Conservation (phyloP, 805 yeast species). For the Cyberlindnera euphorbiae region DNA sequence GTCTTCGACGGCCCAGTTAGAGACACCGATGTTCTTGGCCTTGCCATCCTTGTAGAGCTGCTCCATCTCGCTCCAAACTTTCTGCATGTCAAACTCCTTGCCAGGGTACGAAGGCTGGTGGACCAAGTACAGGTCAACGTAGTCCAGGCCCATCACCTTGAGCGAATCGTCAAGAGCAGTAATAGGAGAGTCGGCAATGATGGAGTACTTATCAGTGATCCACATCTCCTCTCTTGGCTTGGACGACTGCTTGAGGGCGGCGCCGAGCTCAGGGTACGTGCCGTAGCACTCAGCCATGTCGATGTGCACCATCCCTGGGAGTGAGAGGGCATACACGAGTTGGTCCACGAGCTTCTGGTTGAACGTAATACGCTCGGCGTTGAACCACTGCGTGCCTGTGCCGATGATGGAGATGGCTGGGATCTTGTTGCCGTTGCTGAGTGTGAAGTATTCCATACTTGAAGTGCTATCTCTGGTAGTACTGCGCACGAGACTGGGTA, state of each 20-base stretch:
- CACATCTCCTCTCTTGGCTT: conserved; percentile 46
- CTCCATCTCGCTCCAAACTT: conserved; percentile 52
- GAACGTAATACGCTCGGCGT: conserved; percentile 26
- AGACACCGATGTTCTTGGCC: conserved; percentile 56
- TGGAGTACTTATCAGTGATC: conserved; percentile 49
- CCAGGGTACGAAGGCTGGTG: conserved; percentile 39
- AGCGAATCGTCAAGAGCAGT: conserved; percentile 37
- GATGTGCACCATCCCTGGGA: conserved; percentile 49
- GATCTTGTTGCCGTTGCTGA: conserved; percentile 34
- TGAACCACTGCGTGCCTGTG: conserved; percentile 56
- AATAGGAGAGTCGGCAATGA: conserved; percentile 33
- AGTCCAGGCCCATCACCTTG: conserved; percentile 35
- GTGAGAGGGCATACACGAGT: conserved; percentile 28
- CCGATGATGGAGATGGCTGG: conserved; percentile 51
- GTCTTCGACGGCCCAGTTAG: conserved; percentile 48
- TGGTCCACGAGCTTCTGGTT: conserved; percentile 31
- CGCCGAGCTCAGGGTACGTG: conserved; percentile 50
- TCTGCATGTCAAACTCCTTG: conserved; percentile 33
- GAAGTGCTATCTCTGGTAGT: neutral
- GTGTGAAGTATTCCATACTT: conserved; percentile 19
- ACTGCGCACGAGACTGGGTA: conserved; percentile 9
- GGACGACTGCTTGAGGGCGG: conserved; percentile 38
- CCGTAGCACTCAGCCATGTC: conserved; percentile 57
- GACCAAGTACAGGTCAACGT: conserved; percentile 48
- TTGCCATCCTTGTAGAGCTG: conserved; percentile 44